phyloP scores from a whole-genome alignment of 208 protist genomes.

The Spironucleus salmonicida region DNA sequence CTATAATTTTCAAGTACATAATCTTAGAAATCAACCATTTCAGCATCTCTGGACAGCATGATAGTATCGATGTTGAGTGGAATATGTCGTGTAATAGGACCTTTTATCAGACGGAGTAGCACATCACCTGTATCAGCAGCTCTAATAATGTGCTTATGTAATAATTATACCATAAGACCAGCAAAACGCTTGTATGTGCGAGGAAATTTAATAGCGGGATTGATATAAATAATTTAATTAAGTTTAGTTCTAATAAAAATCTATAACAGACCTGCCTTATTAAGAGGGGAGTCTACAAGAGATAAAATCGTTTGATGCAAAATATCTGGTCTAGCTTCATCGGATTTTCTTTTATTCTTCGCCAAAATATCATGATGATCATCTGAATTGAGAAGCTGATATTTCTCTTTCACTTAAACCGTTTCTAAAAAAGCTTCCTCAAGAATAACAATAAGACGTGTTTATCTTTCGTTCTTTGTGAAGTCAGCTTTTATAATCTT shows the following conservation, averaged over 20 bases:
- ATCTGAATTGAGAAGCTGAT: slow-evolving; percentile 81
- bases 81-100: slow-evolving; percentile 89
- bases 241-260: slow-evolving; percentile 82
- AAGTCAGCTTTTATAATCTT: too few species aligned
- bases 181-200: slow-evolving; percentile 88
- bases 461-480: too few species aligned
- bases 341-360: slow-evolving; percentile 70
- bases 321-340: slow-evolving; percentile 86
- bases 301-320: slow-evolving; percentile 85
- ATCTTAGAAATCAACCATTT: too few species aligned
- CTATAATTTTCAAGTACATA: too few species aligned
- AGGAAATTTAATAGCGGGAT: slow-evolving; percentile 84
- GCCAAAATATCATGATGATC: slow-evolving; percentile 72
- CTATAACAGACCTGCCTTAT: slow-evolving; percentile 66
- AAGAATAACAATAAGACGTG: slow-evolving; percentile 6
- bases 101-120: slow-evolving; percentile 81
- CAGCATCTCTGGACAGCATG: too few species aligned
- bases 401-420: slow-evolving; percentile 51
- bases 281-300: slow-evolving; percentile 89
- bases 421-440: slow-evolving; percentile 27
- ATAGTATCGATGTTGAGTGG: slow-evolving; percentile 49
- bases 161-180: slow-evolving; percentile 90
- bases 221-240: slow-evolving; percentile 69
- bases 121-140: slow-evolving; percentile 56
- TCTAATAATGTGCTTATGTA: slow-evolving; percentile 89